A percentile compares a stretch with the other conserved stretches of the same genome.
Evolutionary conservation across 331 rosid species (phyloP).

Genomic region (Ulmus americana): DNA sequence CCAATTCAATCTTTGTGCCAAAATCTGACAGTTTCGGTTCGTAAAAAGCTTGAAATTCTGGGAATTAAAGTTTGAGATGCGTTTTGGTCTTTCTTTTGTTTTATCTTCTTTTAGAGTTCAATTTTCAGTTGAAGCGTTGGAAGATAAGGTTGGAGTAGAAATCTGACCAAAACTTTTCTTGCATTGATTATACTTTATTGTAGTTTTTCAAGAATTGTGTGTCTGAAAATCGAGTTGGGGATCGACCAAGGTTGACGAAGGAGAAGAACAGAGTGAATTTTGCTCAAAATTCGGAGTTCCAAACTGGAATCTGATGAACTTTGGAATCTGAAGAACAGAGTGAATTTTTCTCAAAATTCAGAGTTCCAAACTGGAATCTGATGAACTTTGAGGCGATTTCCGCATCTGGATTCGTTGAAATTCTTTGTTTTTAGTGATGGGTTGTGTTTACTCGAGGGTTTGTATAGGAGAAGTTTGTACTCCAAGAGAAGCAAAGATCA

Average conservation of each 20-base stretch:
- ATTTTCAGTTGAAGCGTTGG: not conserved
- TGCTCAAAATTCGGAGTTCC: not conserved
- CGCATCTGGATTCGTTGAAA: slow-evolving; percentile 26
- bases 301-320: not conserved
- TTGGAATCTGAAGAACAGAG: too few species aligned
- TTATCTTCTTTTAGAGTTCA: not conserved
- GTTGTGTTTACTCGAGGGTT: slow-evolving; percentile 81
- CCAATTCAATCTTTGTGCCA: slow-evolving; percentile 1
- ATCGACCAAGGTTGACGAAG: too few species aligned
- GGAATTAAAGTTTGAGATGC: not conserved
- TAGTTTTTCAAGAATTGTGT: not conserved
- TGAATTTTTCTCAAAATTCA: not conserved
- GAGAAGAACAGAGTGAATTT: not conserved
- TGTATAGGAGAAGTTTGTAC: slow-evolving; percentile 63
- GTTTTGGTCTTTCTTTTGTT: not conserved
- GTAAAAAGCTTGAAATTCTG: not conserved
- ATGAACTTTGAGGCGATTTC: slow-evolving; percentile 36
- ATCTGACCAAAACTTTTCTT: not conserved
- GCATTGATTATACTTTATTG: not conserved
- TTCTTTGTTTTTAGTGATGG: slow-evolving; percentile 45
- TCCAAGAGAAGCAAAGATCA: slow-evolving; percentile 39
- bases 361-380: slow-evolving; percentile 16
- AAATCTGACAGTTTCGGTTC: slow-evolving; percentile 14
- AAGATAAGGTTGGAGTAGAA: slow-evolving; percentile 15
- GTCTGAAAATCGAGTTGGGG: not conserved